Evolutionary conservation across 192 early-diverging fungal species (phyloP).

Genomic region (Coemansia guatemalensis): DNA sequence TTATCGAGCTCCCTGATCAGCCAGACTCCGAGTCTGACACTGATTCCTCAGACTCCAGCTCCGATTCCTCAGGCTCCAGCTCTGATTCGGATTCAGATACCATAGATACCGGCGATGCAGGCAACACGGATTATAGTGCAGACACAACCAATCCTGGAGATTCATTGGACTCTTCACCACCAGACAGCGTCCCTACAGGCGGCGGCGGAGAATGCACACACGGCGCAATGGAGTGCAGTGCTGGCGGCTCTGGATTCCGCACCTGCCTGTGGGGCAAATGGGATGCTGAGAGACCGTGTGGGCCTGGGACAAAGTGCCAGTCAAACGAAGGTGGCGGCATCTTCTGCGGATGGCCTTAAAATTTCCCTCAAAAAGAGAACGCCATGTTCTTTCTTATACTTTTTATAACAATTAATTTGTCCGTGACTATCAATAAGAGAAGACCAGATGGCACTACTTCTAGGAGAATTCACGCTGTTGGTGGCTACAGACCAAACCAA

Average conservation of each 20-base stretch:
- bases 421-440: background rate
- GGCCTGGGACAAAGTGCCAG: constrained; percentile 30
- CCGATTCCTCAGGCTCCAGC: too few relatives aligned
- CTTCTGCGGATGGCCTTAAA: constrained; percentile 7
- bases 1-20: background rate
- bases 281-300: constrained; percentile 15
- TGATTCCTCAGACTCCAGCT: too few relatives aligned
- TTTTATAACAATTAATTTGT: background rate
- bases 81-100: constrained; percentile 7
- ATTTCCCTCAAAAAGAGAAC: background rate
- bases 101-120: background rate
- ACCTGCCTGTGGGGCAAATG: constrained; percentile 44
- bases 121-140: constrained; percentile 3
- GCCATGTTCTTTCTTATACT: background rate
- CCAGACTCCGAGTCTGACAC: background rate
- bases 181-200: background rate
- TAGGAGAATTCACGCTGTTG: too few relatives aligned
- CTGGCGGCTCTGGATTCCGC: constrained; percentile 25
- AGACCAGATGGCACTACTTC: too few relatives aligned
- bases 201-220: constrained; percentile 23
- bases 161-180: constrained; percentile 6
- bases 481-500: too few relatives aligned
- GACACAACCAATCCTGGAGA: background rate
- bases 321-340: background rate
- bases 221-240: constrained; percentile 30